These are phyloP conservation scores for Yamadazyma ubonensis DNA, from an alignment of 805 yeast genomes.

Conservation along the genomic window DNA sequence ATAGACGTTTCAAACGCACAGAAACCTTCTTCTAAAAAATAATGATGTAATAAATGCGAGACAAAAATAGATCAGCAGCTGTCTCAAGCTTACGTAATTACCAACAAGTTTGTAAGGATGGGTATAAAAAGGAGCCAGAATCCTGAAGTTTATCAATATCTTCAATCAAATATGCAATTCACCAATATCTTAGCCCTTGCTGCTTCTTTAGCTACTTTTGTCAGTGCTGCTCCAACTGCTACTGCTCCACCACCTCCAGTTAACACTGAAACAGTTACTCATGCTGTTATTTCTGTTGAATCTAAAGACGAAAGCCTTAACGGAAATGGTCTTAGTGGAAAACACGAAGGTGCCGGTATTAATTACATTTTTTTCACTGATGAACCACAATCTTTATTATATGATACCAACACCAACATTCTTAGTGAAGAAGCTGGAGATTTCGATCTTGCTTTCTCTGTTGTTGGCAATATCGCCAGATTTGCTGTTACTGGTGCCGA, in stretches of 20 bases:
- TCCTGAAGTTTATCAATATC: background rate
- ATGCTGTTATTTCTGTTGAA: slow-evolving; percentile 16
- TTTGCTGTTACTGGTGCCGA: slow-evolving; percentile 10
- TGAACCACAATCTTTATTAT: slow-evolving; percentile 13
- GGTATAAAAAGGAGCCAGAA: background rate
- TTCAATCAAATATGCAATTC: slow-evolving; percentile 14
- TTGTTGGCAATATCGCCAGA: slow-evolving; percentile 4
- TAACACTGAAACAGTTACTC: slow-evolving; percentile 1
- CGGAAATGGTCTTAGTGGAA: slow-evolving; percentile 27
- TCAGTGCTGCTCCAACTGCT: slow-evolving; percentile 14
- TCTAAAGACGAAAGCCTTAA: slow-evolving; percentile 27
- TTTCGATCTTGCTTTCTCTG: slow-evolving; percentile 4
- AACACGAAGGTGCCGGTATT: slow-evolving; percentile 48
- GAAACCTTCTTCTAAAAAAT: no score
- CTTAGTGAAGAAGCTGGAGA: slow-evolving; percentile 1
- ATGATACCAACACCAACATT: slow-evolving; percentile 3
- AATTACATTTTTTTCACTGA: slow-evolving; percentile 35
- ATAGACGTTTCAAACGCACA: no score
- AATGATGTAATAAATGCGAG: no score
- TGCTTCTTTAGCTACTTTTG: slow-evolving; percentile 10
- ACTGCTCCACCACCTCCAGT: background rate
- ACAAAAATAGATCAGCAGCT: no score
- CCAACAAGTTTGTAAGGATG: no score
- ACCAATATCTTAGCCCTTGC: slow-evolving; percentile 13
- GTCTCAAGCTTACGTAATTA: no score